phyloP scores from a whole-genome alignment of 176 grass and related monocot genomes.

The Raddia guianensis region DNA sequence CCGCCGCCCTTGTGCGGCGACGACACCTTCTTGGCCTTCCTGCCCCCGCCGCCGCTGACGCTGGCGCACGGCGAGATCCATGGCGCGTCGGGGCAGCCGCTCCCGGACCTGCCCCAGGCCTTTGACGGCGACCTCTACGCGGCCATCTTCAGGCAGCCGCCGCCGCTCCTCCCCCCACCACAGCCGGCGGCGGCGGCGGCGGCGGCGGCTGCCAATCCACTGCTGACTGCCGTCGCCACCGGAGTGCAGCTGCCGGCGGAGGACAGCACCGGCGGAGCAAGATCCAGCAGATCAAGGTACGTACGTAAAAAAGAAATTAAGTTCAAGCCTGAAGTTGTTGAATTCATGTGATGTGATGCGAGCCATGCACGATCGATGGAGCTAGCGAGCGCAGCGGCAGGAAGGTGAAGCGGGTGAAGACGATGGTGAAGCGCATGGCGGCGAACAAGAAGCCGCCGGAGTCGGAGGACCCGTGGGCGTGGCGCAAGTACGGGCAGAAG shows the following conservation, averaged over 20 bases:
- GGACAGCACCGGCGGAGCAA: conserved; percentile 6
- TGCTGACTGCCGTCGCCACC: background rate
- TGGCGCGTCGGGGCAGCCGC: background rate
- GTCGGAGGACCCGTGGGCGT: conserved; percentile 78
- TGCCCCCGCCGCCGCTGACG: background rate
- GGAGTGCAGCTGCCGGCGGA: background rate
- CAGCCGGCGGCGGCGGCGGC: background rate
- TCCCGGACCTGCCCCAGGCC: background rate
- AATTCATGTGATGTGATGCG: conserved; percentile 5
- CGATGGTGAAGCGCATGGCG: conserved; percentile 56
- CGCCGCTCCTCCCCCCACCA: background rate
- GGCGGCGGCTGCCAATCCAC: background rate
- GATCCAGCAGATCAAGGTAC: conserved; percentile 52
- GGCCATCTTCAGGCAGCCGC: conserved; percentile 38
- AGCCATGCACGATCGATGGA: background rate
- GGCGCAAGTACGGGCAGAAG: conserved; percentile 98
- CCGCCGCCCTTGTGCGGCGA: background rate
- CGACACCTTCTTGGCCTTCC: conserved; percentile 35
- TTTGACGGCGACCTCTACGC: conserved; percentile 53
- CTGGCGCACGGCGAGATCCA: background rate
- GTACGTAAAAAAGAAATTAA: conserved; percentile 34
- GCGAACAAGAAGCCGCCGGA: conserved; percentile 42
- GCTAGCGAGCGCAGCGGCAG: conserved; percentile 15
- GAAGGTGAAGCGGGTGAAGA: conserved; percentile 62
- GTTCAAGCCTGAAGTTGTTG: background rate